These are phyloP conservation scores for Inonotus obliquus DNA, from an alignment of 1,284 basidiomycete species.

Conservation along the genomic window DNA sequence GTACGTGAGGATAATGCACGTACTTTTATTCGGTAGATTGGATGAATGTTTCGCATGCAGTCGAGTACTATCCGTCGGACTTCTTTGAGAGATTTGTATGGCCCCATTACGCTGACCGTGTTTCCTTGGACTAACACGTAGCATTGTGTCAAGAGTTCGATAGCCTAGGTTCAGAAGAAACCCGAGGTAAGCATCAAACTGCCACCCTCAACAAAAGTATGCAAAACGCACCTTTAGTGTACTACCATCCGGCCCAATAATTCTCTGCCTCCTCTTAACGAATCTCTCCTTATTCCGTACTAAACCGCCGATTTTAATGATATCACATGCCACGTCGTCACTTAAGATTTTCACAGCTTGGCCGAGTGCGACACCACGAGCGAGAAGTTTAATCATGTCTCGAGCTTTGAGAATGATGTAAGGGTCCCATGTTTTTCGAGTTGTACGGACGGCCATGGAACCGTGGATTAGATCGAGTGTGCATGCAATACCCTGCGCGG, in stretches of 20 bases:
- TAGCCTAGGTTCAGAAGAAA: conserved; percentile 62
- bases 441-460: conserved; percentile 96
- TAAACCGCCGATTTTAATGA: conserved; percentile 95
- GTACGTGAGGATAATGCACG: conserved; percentile 20
- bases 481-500: conserved; percentile 75
- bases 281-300: conserved; percentile 97
- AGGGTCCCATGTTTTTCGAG: conserved; percentile 95
- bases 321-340: conserved; percentile 90
- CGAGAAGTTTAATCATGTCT: conserved; percentile 93
- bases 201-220: not conserved
- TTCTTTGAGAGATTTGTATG: conserved; percentile 93
- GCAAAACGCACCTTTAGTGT: conserved; percentile 77
- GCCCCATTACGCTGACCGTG: conserved; percentile 97
- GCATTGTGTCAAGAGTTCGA: conserved; percentile 94
- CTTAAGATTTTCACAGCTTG: conserved; percentile 92
- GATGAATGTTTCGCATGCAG: conserved; percentile 99
- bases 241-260: conserved; percentile 95
- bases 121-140: conserved; percentile 98
- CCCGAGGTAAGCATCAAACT: not conserved
- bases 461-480: conserved; percentile 95
- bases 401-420: conserved; percentile 95
- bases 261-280: conserved; percentile 92
- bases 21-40: conserved; percentile 98
- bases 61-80: conserved; percentile 93
- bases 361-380: conserved; percentile 79